These are phyloP conservation scores for Nicotiana attenuata DNA, from an alignment of 257 asterid genomes.

Conservation along the genomic window DNA sequence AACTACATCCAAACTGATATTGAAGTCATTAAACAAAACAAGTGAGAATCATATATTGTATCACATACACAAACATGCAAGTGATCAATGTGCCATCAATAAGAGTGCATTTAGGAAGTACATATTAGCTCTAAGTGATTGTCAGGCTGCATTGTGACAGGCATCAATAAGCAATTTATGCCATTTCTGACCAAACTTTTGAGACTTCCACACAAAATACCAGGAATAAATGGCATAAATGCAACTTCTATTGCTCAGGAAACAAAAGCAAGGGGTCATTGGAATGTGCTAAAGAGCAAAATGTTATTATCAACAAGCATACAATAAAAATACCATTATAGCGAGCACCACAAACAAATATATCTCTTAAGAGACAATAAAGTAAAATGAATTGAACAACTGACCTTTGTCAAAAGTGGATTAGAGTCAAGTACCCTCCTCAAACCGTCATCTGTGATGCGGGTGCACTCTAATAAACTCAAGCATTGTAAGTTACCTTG, in stretches of 20 bases:
- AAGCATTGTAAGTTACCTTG: constrained; percentile 58
- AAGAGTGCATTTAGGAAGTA: neutral
- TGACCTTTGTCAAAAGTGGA: constrained; percentile 68
- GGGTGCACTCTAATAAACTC: constrained; percentile 59
- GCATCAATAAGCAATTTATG: neutral
- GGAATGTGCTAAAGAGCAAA: neutral
- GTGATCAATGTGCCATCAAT: neutral
- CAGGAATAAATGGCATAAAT: neutral
- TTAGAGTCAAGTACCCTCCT: constrained; percentile 61
- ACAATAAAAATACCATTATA: neutral
- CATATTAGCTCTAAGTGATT: neutral
- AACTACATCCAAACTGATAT: neutral
- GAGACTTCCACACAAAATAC: neutral
- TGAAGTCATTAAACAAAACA: neutral
- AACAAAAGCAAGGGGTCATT: neutral
- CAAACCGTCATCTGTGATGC: constrained; percentile 64
- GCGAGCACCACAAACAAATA: neutral
- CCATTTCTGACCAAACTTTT: neutral
- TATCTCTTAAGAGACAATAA: neutral
- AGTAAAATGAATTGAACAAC: constrained; percentile 10
- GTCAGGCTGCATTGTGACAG: neutral
- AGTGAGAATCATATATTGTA: neutral
- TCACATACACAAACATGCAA: neutral
- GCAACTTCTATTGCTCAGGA: neutral
- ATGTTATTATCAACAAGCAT: neutral